Evolutionary conservation across 768 basidiomycete species (phyloP), one percentile per base, ranked within the genome.

Genomic region (Suillus variegatus): DNA sequence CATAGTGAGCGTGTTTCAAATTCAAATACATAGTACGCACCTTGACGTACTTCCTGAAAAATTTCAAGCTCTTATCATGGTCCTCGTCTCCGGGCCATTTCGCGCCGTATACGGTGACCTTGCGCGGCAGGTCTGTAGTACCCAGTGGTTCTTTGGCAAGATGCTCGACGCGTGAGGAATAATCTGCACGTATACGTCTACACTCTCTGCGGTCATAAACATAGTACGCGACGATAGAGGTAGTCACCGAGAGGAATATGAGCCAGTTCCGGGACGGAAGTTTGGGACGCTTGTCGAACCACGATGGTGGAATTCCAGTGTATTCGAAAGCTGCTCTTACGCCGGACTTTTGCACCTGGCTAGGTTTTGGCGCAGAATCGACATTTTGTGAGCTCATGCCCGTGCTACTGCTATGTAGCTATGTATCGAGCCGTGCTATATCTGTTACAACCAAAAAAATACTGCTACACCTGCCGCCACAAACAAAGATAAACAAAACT

Each of bases 1-100:
- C 43, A 64, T 70, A 65, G 18, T 62, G 52, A 72, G 16, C 25
- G 13, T 40, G 13, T 43, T 38, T 54, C 58, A 55, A 51, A 64
- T 25, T 58, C 43, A 18, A 67, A 67, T 72, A 68, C 62, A 69
- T 32, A 25, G 64, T 54, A 71, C 87, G 68, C 68, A 97, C 97
- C 91, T 97, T 97, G 81, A 98, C 88, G 79, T 97, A 99, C 83
- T 93, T 94, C 76, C 93, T 91, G 82, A 99, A 99, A 82, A 94
- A 94, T 79, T 84, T 89, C 75, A 93, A 80, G 64, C 88, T 85
- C 65, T 92, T 86, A 74, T 95, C 89, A 67, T 89, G 88, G 74
- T 98, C 95, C 71, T 96, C 94, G 76, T 99, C 97, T 35, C 92
- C 95, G 0, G 96, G 96, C 88, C 95, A 97, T 77, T 92, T 93